Evolutionary conservation across 129 eudicot genomes (phyloP), one percentile per base, ranked within the genome.

Genomic region (Arctium minus): DNA sequence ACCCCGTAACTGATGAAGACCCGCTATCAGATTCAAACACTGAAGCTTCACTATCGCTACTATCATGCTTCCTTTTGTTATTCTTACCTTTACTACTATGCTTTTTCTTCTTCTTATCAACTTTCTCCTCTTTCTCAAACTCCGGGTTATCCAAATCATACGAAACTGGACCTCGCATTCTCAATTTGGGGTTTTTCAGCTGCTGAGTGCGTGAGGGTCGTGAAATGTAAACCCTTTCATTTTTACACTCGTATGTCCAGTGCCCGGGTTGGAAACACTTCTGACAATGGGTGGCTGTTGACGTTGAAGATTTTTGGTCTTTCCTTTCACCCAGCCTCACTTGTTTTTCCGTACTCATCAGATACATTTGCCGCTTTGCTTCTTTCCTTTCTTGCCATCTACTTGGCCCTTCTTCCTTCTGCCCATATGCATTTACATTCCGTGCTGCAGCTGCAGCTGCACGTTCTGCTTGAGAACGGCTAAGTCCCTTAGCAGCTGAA

Each of bases 331-430:
- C 99, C 72, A 95, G 62, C 22, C 93, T 86, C 39, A 95, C 99
- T 86, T 90, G 97, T 81, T 95, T 93, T 85, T 95, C 99, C 3
- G 99, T 93, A 88, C 99, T 93, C 97, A 92, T 91, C 37, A 95
- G 64, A 78, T 95, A 95, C 99, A 95, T 95, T 85, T 95, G 99
- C 68, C 99, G 75, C 87, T 95, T 95, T 40, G 94, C 97, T 84
- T 95, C 99, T 89, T 95, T 93, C 82, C 99, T 90, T 81, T 95
- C 99, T 84, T 95, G 99, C 99, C 99, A 95, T 91, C 99, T 88
- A 68, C 99, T 95, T 0, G 99, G 99, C 56, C 99, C 99, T 86
- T 95, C 99, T 85, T 95, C 99, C 86, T 95, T 95, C 84, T 95
- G 99, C 50, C 99, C 99, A 75, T 95, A 95, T 0, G 99, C 99